A percentile compares a stretch with the other conserved stretches of the same genome.
Conservation (phyloP, 106 monocot genomes). For the Dioscorea dumetorum region DNA sequence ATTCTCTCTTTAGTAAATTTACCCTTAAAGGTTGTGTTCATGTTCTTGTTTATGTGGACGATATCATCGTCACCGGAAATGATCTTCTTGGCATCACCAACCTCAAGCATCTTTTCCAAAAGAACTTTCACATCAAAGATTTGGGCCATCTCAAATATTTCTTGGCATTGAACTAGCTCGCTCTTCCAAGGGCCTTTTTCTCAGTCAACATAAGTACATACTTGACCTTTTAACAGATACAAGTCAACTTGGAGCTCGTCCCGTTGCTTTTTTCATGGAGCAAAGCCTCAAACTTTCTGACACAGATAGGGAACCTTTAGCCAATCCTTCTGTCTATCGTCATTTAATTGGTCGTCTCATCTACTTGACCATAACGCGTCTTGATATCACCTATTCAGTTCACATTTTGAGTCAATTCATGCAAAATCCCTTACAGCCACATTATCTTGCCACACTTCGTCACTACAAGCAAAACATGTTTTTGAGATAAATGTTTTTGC, state of each 20-base stretch:
- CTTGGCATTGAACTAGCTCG: conserved; percentile 16
- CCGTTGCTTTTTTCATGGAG: neutral
- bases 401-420: conserved; percentile 4
- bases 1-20: conserved; percentile 10
- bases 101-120: neutral
- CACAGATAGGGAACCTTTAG: neutral
- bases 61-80: conserved; percentile 10
- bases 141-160: conserved; percentile 12
- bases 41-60: conserved; percentile 20
- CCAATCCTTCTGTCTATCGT: neutral
- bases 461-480: too few species aligned
- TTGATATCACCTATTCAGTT: conserved; percentile 1
- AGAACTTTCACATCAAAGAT: conserved; percentile 13
- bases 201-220: conserved; percentile 7
- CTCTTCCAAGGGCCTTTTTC: neutral
- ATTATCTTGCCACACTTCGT: neutral
- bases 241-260: neutral
- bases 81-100: neutral
- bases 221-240: conserved; percentile 4
- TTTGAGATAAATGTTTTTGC: too few species aligned
- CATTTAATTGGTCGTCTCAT: conserved; percentile 5
- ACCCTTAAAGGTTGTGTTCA: too few species aligned
- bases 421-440: neutral
- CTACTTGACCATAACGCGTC: conserved; percentile 1
- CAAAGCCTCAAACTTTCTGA: neutral